Evolutionary conservation across 2,329 filamentous ascomycete species (phyloP), one percentile per base, ranked within the genome.

Genomic region (Ceratocystis lukuohia): DNA sequence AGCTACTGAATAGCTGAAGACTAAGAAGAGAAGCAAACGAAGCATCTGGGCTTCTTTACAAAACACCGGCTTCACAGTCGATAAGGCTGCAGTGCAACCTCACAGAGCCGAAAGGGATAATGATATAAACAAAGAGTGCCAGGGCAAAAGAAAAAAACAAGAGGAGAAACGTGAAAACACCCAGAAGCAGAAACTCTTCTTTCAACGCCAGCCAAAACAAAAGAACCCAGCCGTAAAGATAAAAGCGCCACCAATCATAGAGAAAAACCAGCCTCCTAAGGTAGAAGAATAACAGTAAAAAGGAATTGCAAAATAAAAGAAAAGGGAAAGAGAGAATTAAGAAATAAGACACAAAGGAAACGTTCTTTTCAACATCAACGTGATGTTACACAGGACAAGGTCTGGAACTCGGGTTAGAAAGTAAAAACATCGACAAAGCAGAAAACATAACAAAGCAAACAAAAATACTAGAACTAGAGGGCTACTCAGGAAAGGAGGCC

Each of bases 141-240:
- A 15, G 10, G 37, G 12, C 17, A 59, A 45, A 59, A 57, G 30
- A 25, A 44, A 57, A 57, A 25, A 57, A 33, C 44, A 22, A 59
- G 44, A 25, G n/a, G 37, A 65, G 8, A 48, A 28, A 50, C 50
- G 20, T 30, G 65, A 57, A 62, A 61, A 37, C 37, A 41, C 37
- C 22, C 45, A 33, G 46, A 48, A n/a, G 37, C 37, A 41, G 50
- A 67, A 50, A 65, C 17, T 20, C 48, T 50, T 5, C n/a, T 12
- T 50, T 22, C 48, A 50, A 50, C 48, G 48, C 48, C 48, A 50
- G n/a, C 48, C 48, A n/a, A 25, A 20, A 41, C 5, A 41, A 41
- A 41, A 15, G 37, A 41, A 41, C 37, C 37, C 10, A 41, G 37
- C 37, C 37, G 12, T 41, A 50, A 50, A 50, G 22, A 50, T n/a